Conservation (phyloP, 164 flowering plant species). For the Platanus orientalis region DNA sequence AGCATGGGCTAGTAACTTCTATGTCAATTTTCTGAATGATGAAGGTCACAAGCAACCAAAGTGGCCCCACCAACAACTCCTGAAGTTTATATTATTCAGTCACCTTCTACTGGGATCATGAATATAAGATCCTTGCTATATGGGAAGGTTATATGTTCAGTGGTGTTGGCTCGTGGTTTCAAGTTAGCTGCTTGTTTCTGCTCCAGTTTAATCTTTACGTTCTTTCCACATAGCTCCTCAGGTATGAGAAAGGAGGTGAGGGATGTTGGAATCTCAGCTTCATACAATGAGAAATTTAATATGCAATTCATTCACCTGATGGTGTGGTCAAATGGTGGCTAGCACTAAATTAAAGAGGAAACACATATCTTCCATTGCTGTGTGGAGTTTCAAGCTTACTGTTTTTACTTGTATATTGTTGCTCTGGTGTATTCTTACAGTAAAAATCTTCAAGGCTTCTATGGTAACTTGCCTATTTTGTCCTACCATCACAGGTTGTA, state of each 20-base stretch:
- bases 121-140: not conserved
- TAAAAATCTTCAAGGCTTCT: slow-evolving; percentile 2
- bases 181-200: no score
- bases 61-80: not conserved
- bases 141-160: not conserved
- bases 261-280: not conserved
- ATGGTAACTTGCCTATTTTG: not conserved
- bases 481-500: not conserved
- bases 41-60: not conserved
- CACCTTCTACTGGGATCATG: not conserved
- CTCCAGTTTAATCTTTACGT: not conserved
- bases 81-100: not conserved
- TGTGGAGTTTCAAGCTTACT: not conserved
- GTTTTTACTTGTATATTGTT: not conserved
- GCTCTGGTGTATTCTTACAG: slow-evolving; percentile 1
- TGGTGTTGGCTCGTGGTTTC: not conserved
- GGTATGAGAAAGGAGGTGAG: not conserved
- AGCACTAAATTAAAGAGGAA: not conserved
- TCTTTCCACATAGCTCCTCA: not conserved
- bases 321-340: not conserved
- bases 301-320: no score
- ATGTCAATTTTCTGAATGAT: not conserved
- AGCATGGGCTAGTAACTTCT: not conserved
- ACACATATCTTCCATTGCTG: not conserved
- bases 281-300: not conserved